Evolutionary conservation across 176 grass and related monocot species (phyloP).

Genomic region (Bromus sterilis): DNA sequence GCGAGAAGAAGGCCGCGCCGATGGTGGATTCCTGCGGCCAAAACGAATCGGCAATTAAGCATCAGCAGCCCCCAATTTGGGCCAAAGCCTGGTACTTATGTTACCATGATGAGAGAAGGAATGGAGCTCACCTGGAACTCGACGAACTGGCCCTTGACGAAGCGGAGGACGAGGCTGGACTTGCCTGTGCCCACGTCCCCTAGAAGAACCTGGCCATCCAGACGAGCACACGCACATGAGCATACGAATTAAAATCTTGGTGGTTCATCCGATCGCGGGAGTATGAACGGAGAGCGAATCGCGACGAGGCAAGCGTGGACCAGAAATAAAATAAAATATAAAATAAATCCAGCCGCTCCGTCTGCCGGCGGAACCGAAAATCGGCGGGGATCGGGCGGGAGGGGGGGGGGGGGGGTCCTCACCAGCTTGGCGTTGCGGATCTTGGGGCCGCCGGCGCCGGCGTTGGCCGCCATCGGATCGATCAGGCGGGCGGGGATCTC

Average conservation of each 20-base stretch:
- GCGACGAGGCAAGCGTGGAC: not conserved
- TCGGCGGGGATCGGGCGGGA: not conserved
- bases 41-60: not conserved
- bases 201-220: slow-evolving; percentile 74
- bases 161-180: slow-evolving; percentile 86
- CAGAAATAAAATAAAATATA: not conserved
- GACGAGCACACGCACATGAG: no score
- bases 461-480: slow-evolving; percentile 40
- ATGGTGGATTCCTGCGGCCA: slow-evolving; percentile 75
- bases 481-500: not conserved
- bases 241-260: no score
- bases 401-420: not conserved
- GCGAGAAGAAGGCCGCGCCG: slow-evolving; percentile 89
- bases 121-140: slow-evolving; percentile 74
- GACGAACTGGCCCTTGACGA: slow-evolving; percentile 97
- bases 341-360: not conserved
- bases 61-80: not conserved
- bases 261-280: no score
- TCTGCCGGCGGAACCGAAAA: no score
- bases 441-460: slow-evolving; percentile 26
- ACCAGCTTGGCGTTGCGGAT: slow-evolving; percentile 81
- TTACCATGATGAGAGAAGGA: not conserved
- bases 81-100: not conserved
- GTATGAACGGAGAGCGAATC: not conserved
- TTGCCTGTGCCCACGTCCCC: slow-evolving; percentile 91